These are phyloP conservation scores for Avena sativa DNA, from an alignment of 176 grass and related monocot species.

Conservation along the genomic window DNA sequence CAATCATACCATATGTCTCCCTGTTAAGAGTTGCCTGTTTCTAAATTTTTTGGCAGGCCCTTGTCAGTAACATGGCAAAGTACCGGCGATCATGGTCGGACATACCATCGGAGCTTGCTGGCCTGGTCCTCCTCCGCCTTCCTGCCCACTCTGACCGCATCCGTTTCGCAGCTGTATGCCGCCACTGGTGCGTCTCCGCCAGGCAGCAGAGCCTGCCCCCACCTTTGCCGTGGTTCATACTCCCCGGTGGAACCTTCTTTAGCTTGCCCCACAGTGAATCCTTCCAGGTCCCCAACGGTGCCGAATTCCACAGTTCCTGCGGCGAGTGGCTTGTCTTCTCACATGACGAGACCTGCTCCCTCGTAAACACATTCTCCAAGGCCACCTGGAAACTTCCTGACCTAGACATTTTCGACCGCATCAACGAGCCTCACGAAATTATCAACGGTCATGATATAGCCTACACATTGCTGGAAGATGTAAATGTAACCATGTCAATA, in stretches of 20 bases:
- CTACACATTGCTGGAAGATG: not conserved
- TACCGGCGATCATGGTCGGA: not conserved
- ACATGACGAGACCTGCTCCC: not conserved
- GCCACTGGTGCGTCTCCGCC: not conserved
- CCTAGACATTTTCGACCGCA: not conserved
- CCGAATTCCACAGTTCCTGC: constrained; percentile 9
- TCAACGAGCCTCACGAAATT: not conserved
- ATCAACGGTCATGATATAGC: not conserved
- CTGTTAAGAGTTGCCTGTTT: not conserved
- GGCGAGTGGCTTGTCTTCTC: constrained; percentile 21
- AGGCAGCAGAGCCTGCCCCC: not conserved
- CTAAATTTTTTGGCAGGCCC: not conserved
- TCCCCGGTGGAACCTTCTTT: constrained; percentile 8
- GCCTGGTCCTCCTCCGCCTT: constrained; percentile 10
- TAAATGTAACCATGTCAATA: not conserved
- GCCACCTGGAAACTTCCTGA: not conserved
- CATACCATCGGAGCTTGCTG: constrained; percentile 25
- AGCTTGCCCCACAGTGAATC: not conserved
- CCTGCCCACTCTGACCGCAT: constrained; percentile 19
- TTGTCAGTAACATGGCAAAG: not conserved
- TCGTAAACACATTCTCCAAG: not conserved
- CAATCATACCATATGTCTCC: not conserved
- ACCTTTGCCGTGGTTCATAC: constrained; percentile 14
- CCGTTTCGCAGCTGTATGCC: constrained; percentile 21
- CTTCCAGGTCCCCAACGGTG: not conserved